A percentile compares a stretch with the other conserved stretches of the same genome.
phyloP scores from a whole-genome alignment of 2,329 filamentous ascomycete genomes.

The Botrytis cinerea region DNA sequence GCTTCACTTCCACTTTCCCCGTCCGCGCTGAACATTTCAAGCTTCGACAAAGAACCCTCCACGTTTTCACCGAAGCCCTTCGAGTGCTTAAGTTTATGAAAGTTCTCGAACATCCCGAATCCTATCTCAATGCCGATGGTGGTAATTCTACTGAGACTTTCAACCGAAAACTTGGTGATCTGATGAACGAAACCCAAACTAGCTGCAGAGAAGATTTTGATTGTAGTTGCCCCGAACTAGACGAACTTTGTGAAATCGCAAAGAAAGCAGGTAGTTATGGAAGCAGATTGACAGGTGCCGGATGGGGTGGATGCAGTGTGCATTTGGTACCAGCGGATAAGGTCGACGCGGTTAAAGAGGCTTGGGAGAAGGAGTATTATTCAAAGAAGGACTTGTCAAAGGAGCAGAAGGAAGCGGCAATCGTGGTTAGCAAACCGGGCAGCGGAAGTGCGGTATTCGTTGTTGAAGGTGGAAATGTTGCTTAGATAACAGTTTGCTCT shows the following conservation, averaged over 20 bases:
- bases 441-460: constrained; percentile 64
- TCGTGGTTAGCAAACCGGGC: constrained; percentile 87
- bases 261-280: constrained; percentile 78
- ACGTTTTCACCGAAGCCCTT: constrained; percentile 87
- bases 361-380: constrained; percentile 83
- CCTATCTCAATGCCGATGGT: constrained; percentile 37
- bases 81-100: constrained; percentile 83
- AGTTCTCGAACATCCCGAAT: constrained; percentile 61
- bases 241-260: constrained; percentile 81
- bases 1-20: constrained; percentile 85
- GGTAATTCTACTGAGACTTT: constrained; percentile 55
- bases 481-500: constrained; percentile 16
- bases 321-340: constrained; percentile 86
- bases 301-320: constrained; percentile 95
- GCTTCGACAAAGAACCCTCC: constrained; percentile 81
- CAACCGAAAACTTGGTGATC: constrained; percentile 70
- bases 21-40: constrained; percentile 86
- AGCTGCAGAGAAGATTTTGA: constrained; percentile 87
- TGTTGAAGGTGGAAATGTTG: constrained; percentile 37
- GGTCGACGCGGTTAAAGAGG: constrained; percentile 74
- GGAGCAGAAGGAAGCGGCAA: constrained; percentile 74
- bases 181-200: constrained; percentile 87
- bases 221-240: constrained; percentile 90
- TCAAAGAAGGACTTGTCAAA: constrained; percentile 62
- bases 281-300: constrained; percentile 84